Evolutionary conservation across 2,329 filamentous ascomycete species (phyloP), one percentile per base, ranked within the genome.

Genomic region (Monosporascus sp.): DNA sequence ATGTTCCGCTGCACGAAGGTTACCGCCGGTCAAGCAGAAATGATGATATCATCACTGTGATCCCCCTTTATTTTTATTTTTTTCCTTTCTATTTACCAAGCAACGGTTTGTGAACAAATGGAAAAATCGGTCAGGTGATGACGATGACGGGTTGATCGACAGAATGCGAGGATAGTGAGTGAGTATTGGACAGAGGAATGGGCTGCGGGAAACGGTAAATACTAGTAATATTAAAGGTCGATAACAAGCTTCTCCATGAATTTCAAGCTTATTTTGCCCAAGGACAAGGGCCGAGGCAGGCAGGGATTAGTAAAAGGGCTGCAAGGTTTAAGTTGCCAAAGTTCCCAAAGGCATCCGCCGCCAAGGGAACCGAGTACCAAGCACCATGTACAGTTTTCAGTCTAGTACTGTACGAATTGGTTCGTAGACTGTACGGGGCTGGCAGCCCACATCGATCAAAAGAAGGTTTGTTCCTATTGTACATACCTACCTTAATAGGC

Each of bases 181-280:
- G 18, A 11, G 18, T 43, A 43, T 43, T 15, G 18, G 39, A 24
- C 17, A 43, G 18, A 43, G 39, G 18, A 20, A 39, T 8, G 0
- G 38, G 18, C 8, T 7, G 38, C 18, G 39, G 39, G 39, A 43
- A 24, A 43, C 39, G 18, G 18, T 24, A 20, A 24, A 43, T 18
- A 43, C 17, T 14, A 43, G 39, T 14, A 31, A 11, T 31, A 31
- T 31, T 11, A 35, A 35, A 14, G 11, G 14, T 44, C n/a, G 31
- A 7, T 5, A 46, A 46, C 38, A 51, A 51, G 50, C 50, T 51
- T 51, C 50, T 45, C 50, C 18, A 38, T 47, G 31, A 24, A 48
- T 47, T 47, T 51, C 50, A 51, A 51, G 50, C 50, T 51, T 51
- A 51, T 51, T 51, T 51, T 47, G 39, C n/a, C 35, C 39, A 51